Evolutionary conservation across 306 rosid species (phyloP), one percentile per base, ranked within the genome.

Genomic region (Ziziphus jujuba): DNA sequence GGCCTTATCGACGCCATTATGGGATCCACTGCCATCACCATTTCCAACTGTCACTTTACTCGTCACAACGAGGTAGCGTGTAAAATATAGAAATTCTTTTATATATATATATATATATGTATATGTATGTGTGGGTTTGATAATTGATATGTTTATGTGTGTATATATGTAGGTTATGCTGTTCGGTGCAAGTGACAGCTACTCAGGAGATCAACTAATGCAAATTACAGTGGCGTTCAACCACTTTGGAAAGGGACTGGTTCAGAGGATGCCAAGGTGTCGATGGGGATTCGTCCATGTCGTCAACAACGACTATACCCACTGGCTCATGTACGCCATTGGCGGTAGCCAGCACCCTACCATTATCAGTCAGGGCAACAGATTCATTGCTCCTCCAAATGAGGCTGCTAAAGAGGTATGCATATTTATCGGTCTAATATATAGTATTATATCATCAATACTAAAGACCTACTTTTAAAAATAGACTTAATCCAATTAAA

Each of bases 321-420:
- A 85, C 12, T 91, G 96, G 96, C 72, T 76, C 43, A 89, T 87
- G 98, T 92, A 92, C 23, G 98, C 98, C 78, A 87, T 92, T 17
- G 98, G 98, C 6, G 95, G 96, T 16, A 89, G 83, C 81, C 23
- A 50, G 65, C 64, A 79, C 49, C 95, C 98, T 24, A 92, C 95
- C 52, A 72, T 92, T 17, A 75, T 91, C 17, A 87, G 95, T 56
- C 96, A 92, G 72, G 98, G 95, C 34, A 92, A 89, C 69, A 47
- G 92, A 58, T 92, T 87, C 69, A 77, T 85, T 2, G 95, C 81
- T 38, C 84, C 89, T 19, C 33, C 65, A 2, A 75, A 69, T 76
- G 4, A 0, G 0, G 0, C 6, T 33, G 63, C 89, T 23, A 89
- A 87, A 84, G 80, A 89, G 95, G 97, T 91, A 86, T 56, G 12